Evolutionary conservation across 495 filamentous ascomycete species (phyloP), one percentile per base, ranked within the genome.

Genomic region (Podospora pseudocomata): DNA sequence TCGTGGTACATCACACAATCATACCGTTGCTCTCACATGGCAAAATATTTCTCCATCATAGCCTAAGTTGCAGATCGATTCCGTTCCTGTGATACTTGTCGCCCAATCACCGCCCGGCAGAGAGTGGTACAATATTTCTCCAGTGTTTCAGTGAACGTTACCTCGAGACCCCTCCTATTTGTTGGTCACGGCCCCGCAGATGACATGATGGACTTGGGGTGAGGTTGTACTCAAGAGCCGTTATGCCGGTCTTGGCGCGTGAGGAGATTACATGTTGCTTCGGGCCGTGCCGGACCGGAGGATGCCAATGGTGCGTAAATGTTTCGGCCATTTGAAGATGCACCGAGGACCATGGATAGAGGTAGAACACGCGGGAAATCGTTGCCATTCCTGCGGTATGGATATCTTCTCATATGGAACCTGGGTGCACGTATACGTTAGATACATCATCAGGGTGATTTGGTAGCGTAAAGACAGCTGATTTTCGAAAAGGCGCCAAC

Each of bases 41-140:
- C 55, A 58, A 58, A 58, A 58, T 58, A 58, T 58, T 58, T 58
- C 55, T 58, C 55, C 55, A 58, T 58, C 16, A 58, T 58, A 58
- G 55, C 55, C 55, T 58, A 58, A 58, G 55, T 58, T 58, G 55
- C 23, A 19, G 55, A 58, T 58, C 55, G 11, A 5, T 26, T 4
- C 55, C 55, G n/a, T 58, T 58, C 55, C 55, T 26, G n/a, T 58
- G n/a, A 58, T 20, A 15, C 18, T 18, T 11, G n/a, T 19, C n/a
- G 11, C 55, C 55, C 55, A 26, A 20, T 58, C 55, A 20, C n/a
- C n/a, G 5, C 55, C 9, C 55, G 6, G 6, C 54, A 49, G 39
- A 49, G 5, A 3, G 39, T 58, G 55, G 55, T 26, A 58, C n/a
- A 58, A 58, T 58, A 58, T 58, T 58, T 58, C 55, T 58, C 23